Evolutionary conservation across 2,329 filamentous ascomycete species (phyloP), one percentile per base, ranked within the genome.

Genomic region (Dichotomopilus funicola): DNA sequence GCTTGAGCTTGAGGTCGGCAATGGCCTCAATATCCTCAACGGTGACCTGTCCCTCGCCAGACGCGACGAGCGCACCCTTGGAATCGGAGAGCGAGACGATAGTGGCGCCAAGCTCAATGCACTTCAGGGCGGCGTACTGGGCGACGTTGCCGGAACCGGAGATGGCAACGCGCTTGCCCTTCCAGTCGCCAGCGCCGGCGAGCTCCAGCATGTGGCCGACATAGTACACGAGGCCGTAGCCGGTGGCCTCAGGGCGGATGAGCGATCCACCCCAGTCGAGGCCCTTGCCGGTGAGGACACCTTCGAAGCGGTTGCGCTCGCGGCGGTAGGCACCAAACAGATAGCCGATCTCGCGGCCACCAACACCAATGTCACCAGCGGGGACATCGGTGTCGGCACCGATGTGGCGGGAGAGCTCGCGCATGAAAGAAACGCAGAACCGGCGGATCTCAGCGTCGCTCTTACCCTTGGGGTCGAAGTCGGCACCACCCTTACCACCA

Each of bases 391-490:
- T 96, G 74, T 96, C 88, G 64, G 90, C 90, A 65, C 94, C 91
- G 71, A 97, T 97, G 82, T 97, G 91, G 77, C 89, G 91, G 79
- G 82, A 88, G 61, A 99, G 84, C 80, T 96, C 89, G 66, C 85
- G 86, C 94, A 97, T 97, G 81, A 97, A 99, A 58, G 91, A 77
- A 63, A 88, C 85, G 79, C 92, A 97, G 83, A 99, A 97, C 71
- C 89, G 89, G 70, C 94, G 89, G 77, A 97, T 97, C 82, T 97
- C 94, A 72, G 85, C 88, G 76, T 99, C 91, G 54, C 87, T 88
- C 83, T 96, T 97, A 78, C 91, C 91, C 84, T 97, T 99, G 73
- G 94, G 94, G 76, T 97, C 91, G 73, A 99, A 97, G 80, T 97
- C 94, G 72, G 92, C 87, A 68, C 94, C 94, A 76, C 94, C 94